Base-by-base conservation (phyloP, 495 filamentous ascomycete species). In the Staphylotrichum tortipilum region DNA sequence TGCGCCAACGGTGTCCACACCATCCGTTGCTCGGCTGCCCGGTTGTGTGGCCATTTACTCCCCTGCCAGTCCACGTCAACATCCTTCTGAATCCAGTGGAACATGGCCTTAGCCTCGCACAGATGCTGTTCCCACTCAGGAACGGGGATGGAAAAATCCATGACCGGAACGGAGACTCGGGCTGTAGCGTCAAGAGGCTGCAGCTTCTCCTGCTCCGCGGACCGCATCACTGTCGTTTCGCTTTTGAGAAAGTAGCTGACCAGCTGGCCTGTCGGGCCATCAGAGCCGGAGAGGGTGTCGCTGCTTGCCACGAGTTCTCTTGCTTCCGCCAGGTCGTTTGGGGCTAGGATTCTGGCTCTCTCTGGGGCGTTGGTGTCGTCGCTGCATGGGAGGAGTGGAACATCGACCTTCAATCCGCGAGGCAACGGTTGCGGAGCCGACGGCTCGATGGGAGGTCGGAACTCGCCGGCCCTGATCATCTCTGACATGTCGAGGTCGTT, bases 171-270 rank as follows among this genome's bases (percentile, higher is more conserved):
- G 22, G 70, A 53, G 15, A 84, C 64, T 45, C 84, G 71, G 26
- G 68, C 66, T 8, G 72, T 76, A 1, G 78, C 73, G 47, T 83
- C 81, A 4, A 70, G 72, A 41, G 77, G 71, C 31, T 78, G 67
- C 18, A 86, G 66, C 36, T 76, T 76, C 58, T 86, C 83, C 49
- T 86, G 82, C 50, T 80, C 79, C 7, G 78, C 53, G 7, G 57
- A 60, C 30, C 63, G 64, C 47, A 65, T 71, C 22, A 66, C 69
- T 11, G 61, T 56, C 33, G 58, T 56, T 18, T 72, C 77, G 12
- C 67, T 61, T n/a, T 75, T 69, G 24, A 64, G 57, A n/a, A 85
- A 61, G 14, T 64, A 46, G 14, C 68, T 54, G 4, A 63, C 56
- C 21, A 76, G 65, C 38, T 76, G 67, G 4, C 55, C 60, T 14